phyloP scores from a whole-genome alignment of 306 rosid genomes.

The Pyrus betulifolia region DNA sequence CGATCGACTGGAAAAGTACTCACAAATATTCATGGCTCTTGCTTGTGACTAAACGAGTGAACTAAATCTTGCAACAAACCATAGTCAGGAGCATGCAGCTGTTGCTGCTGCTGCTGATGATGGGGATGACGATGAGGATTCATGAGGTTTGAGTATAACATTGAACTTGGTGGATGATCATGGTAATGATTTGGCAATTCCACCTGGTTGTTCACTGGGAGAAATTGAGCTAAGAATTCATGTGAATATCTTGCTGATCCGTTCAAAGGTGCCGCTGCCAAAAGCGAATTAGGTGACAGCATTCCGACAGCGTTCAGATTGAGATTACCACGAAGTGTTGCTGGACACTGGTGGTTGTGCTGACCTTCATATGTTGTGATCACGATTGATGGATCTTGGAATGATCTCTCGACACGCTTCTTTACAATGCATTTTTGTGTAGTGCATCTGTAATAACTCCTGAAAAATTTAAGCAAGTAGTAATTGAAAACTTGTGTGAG shows the following conservation, averaged over 20 bases:
- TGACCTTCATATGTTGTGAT: constrained; percentile 89
- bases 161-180: constrained; percentile 23
- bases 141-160: constrained; percentile 36
- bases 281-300: constrained; percentile 13
- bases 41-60: constrained; percentile 43
- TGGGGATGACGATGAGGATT: constrained; percentile 13
- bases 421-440: constrained; percentile 71
- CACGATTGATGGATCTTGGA: constrained; percentile 63
- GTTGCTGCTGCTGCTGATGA: constrained; percentile 35
- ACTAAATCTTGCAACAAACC: constrained; percentile 67
- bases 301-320: constrained; percentile 36
- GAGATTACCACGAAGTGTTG: constrained; percentile 50
- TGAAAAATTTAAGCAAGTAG: constrained; percentile 10
- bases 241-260: constrained; percentile 34
- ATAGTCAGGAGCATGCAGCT: constrained; percentile 34
- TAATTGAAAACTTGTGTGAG: background rate
- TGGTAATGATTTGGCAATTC: constrained; percentile 12
- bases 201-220: constrained; percentile 33
- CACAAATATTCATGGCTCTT: constrained; percentile 30
- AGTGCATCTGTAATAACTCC: constrained; percentile 89
- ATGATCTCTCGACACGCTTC: constrained; percentile 80
- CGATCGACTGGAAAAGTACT: background rate
- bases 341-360: constrained; percentile 82
- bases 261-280: background rate
- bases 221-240: constrained; percentile 52